Evolutionary conservation across 2,329 filamentous ascomycete species (phyloP).

Genomic region (Alternaria longipes): DNA sequence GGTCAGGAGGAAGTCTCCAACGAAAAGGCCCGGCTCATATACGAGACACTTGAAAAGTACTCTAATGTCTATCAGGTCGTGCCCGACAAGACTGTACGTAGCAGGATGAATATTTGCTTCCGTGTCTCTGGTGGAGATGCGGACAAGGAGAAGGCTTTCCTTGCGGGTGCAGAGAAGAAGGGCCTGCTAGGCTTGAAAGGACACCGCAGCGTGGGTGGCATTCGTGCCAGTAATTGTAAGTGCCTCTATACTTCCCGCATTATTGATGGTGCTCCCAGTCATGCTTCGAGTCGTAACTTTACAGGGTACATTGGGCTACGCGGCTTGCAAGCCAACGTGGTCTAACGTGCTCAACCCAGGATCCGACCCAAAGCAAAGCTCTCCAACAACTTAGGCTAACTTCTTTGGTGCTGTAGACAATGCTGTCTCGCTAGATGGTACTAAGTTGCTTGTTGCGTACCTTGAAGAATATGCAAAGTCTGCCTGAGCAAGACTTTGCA

Average conservation of each 20-base stretch:
- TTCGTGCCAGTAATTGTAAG: slow-evolving; percentile 80
- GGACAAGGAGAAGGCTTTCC: slow-evolving; percentile 79
- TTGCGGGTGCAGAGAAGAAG: slow-evolving; percentile 73
- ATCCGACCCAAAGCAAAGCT: slow-evolving; percentile 11
- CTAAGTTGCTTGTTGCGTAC: slow-evolving; percentile 73
- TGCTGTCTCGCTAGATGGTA: slow-evolving; percentile 74
- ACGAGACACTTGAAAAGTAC: slow-evolving; percentile 77
- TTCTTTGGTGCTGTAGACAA: slow-evolving; percentile 65
- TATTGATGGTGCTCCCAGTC: slow-evolving; percentile 15
- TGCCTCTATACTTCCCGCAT: slow-evolving; percentile 21
- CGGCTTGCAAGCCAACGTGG: slow-evolving; percentile 2
- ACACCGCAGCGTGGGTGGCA: slow-evolving; percentile 85
- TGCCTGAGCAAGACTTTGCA: slow-evolving; percentile 29
- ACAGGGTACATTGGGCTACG: slow-evolving; percentile 25
- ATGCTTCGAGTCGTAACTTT: slow-evolving; percentile 10
- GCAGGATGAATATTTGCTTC: slow-evolving; percentile 97
- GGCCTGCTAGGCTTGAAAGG: slow-evolving; percentile 86
- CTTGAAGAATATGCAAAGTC: slow-evolving; percentile 66
- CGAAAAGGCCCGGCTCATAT: slow-evolving; percentile 80
- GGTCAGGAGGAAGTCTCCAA: slow-evolving; percentile 79
- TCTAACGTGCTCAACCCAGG: slow-evolving; percentile 10
- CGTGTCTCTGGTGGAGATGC: slow-evolving; percentile 72
- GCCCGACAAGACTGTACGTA: slow-evolving; percentile 77
- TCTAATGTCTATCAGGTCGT: slow-evolving; percentile 80
- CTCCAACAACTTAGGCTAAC: slow-evolving; percentile 24